phyloP scores from a whole-genome alignment of 371 early-diverging fungal genomes.

The Rhizopus stolonifer region DNA sequence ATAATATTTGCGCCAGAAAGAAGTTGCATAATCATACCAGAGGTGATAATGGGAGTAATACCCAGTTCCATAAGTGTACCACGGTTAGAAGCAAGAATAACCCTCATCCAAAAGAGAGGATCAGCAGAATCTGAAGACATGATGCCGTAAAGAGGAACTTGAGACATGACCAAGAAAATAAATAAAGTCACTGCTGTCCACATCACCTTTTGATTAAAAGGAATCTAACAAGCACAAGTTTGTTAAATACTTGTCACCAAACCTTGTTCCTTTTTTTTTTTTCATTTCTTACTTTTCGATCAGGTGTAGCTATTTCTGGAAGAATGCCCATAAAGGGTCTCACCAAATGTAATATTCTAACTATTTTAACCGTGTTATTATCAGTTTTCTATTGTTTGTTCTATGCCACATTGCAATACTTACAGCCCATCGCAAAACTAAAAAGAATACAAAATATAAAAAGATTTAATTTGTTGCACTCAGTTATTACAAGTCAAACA shows the following conservation, averaged over 20 bases:
- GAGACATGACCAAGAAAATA: slow-evolving; percentile 98
- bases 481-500: slow-evolving; percentile 3
- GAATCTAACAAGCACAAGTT: slow-evolving; percentile 60
- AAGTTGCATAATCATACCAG: slow-evolving; percentile 99
- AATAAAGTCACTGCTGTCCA: slow-evolving; percentile 99
- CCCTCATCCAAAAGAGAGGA: slow-evolving; percentile 99
- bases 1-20: slow-evolving; percentile 96
- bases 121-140: slow-evolving; percentile 97
- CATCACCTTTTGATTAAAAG: slow-evolving; percentile 97
- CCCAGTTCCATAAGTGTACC: slow-evolving; percentile 99
- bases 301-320: slow-evolving; percentile 97
- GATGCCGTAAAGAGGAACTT: slow-evolving; percentile 99
- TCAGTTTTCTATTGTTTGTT: background rate
- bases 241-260: too few relatives aligned
- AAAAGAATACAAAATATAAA: slow-evolving; percentile 9
- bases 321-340: slow-evolving; percentile 98
- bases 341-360: slow-evolving; percentile 96
- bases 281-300: slow-evolving; percentile 78
- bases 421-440: slow-evolving; percentile 29
- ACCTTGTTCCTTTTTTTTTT: background rate
- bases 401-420: slow-evolving; percentile 9
- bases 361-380: slow-evolving; percentile 31
- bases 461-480: background rate
- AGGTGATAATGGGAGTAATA: slow-evolving; percentile 98
- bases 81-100: slow-evolving; percentile 98